phyloP scores from a whole-genome alignment of 768 basidiomycete genomes.

The Rhodocollybia butyracea region DNA sequence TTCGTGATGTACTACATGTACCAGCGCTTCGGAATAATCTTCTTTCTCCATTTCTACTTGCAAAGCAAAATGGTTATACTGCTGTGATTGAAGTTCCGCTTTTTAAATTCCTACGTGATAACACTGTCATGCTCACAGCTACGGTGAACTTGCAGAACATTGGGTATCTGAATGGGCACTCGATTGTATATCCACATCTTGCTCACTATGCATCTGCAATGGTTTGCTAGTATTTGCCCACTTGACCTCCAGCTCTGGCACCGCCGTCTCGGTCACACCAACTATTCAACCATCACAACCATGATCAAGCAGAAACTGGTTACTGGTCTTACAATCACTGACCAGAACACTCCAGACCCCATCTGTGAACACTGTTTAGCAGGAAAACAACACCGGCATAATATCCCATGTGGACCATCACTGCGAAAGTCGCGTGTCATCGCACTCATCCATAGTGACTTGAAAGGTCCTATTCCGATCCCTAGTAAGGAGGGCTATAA shows the following conservation, averaged over 20 bases:
- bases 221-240: slow-evolving; percentile 6
- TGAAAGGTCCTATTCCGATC: too few relatives aligned
- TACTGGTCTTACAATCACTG: slow-evolving; percentile 13
- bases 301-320: slow-evolving; percentile 12
- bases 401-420: too few relatives aligned
- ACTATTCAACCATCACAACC: slow-evolving; percentile 9
- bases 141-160: slow-evolving; percentile 15
- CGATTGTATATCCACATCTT: background rate
- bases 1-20: too few relatives aligned
- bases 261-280: slow-evolving; percentile 16
- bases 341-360: slow-evolving; percentile 13
- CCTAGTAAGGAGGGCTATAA: too few relatives aligned
- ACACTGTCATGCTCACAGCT: slow-evolving; percentile 11
- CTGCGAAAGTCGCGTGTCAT: too few relatives aligned
- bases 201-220: background rate
- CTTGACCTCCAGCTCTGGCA: slow-evolving; percentile 18
- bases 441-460: too few relatives aligned
- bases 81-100: background rate
- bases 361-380: slow-evolving; percentile 21
- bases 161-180: slow-evolving; percentile 12
- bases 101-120: background rate
- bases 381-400: too few relatives aligned
- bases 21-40: too few relatives aligned
- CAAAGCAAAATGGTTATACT: too few relatives aligned
- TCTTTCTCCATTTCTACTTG: too few relatives aligned